Base-by-base conservation (phyloP, 208 protist species). In the Acanthamoeba triangularis region DNA sequence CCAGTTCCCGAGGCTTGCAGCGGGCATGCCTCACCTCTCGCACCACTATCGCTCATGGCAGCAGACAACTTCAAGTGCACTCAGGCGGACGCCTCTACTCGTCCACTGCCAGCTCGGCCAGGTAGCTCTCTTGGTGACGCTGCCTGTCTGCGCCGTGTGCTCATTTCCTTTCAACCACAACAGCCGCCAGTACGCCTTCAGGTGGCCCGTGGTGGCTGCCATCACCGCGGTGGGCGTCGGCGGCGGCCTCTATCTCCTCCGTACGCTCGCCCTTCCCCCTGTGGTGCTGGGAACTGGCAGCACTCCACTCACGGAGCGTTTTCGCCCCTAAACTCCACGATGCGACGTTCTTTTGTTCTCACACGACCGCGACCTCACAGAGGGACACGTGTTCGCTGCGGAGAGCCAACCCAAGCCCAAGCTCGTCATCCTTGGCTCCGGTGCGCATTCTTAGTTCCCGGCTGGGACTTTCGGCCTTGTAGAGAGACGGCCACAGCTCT, bases 341-440 rank as follows among this genome's bases (percentile, higher is more conserved):
- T 65, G 59, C 18, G 18, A n/a, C n/a, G 13, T 72, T 72, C n/a
- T 72, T 61, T 23, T 72, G 52, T 56, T 56, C 52, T 56, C 52
- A 56, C 37, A 20, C 37, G 41, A 80, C 74, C 4, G 74, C 44
- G 74, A 82, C 74, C 74, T 82, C 74, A 72, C 52, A 88, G 80
- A 88, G 80, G 80, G 80, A 35, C 80, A 88, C 52, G 49, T 88
- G 41, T 88, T 63, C 25, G 80, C 80, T 28, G 80, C 80, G 41
- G 80, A 88, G 41, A 88, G 52, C 41, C 41, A 88, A 37, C 41
- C 41, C 30, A 88, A 88, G 80, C 80, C 41, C 41, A 88, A 88
- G 52, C 80, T 88, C 30, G 80, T 88, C 30, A 88, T 88, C 41
- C 80, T 88, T 14, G 80, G 80, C 47, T 88, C 80, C 14, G 80